A percentile compares a stretch with the other conserved stretches of the same genome.
Evolutionary conservation across 2,329 filamentous ascomycete species (phyloP).

Genomic region (Diatrype stigma): DNA sequence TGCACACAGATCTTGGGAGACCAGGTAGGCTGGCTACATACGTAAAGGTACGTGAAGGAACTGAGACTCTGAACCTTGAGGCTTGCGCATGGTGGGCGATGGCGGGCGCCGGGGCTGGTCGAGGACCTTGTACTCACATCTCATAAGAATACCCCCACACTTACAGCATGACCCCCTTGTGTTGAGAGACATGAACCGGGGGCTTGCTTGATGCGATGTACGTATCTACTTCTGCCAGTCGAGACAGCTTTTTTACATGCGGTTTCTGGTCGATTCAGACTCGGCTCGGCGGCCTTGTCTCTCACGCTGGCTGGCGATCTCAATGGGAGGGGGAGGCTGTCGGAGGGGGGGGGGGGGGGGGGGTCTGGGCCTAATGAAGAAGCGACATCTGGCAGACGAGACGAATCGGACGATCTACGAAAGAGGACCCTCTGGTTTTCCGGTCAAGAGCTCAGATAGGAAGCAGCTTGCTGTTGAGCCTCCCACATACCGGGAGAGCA

Average conservation of each 20-base stretch:
- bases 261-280: background rate
- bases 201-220: background rate
- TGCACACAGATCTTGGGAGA: conserved; percentile 22
- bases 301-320: background rate
- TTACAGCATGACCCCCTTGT: background rate
- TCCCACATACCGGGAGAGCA: background rate
- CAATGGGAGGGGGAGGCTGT: background rate
- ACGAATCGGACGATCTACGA: background rate
- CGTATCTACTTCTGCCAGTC: background rate
- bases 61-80: conserved; percentile 6
- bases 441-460: background rate
- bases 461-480: background rate
- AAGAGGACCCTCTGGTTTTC: background rate
- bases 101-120: background rate
- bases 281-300: background rate
- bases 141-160: background rate
- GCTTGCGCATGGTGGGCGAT: conserved; percentile 2
- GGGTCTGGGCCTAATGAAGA: background rate
- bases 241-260: background rate
- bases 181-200: background rate
- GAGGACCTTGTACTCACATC: background rate
- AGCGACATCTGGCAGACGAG: background rate
- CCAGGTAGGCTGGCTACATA: conserved; percentile 9
- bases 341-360: background rate
- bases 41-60: conserved; percentile 6